Evolutionary conservation across 2,329 filamentous ascomycete species (phyloP), one percentile per base, ranked within the genome.

Genomic region (Colletotrichum aenigma): DNA sequence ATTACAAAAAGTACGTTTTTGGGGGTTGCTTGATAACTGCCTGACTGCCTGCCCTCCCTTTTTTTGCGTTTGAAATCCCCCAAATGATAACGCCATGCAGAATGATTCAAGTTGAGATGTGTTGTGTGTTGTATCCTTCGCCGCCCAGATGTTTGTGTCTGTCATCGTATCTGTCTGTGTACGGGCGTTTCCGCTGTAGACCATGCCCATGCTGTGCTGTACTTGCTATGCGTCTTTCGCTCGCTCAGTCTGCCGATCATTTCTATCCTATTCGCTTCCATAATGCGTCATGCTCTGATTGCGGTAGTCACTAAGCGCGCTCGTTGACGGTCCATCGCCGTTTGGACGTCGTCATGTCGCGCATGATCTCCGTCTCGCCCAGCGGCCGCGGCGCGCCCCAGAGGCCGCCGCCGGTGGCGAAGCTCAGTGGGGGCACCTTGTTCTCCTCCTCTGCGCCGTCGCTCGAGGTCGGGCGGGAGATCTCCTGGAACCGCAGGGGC

Each of bases 261-360:
- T 67, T 15, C 43, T 52, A 8, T 24, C 26, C n/a, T 21, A 6
- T 43, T 28, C 36, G 30, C 13, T 10, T 32, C 28, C 43, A 55
- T 21, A n/a, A 48, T 58, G 26, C 43, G 58, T 36, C 38, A 30
- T 64, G 24, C 4, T 28, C 21, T 52, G n/a, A 52, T 52, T 52
- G 43, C 43, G n/a, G n/a, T 52, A 52, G 43, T 52, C 0, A 4
- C 34, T 75, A 75, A 18, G 77, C 77, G 32, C 81, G 85, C 78
- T 91, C 89, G 61, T 86, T 90, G 6, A 91, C 86, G 26, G 89
- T 91, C 90, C 90, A 92, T 28, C 90, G 85, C 67, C 90, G 82
- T 82, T 91, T 91, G 2, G 85, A 83, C 24, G 85, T 83, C 38
- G 84, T 86, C 71, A 86, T 73, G 72, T 91, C 89, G 8, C 87